phyloP scores from a whole-genome alignment of 108 stramenopile genomes.

The Nitzschia sp. region DNA sequence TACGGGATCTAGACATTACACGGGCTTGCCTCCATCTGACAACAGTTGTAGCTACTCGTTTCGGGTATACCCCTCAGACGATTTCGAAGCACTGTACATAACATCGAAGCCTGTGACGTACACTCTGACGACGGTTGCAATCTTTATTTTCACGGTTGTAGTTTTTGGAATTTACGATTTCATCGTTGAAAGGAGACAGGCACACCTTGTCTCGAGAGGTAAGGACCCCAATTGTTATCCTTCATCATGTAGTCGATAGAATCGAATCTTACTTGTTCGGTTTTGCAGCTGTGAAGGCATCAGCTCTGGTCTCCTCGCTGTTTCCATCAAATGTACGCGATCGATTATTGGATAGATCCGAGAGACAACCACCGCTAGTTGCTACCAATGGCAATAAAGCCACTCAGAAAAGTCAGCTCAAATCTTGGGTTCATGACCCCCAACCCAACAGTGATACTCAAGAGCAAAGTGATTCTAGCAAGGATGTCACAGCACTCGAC shows the following conservation, averaged over 20 bases:
- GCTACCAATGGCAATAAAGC: background rate
- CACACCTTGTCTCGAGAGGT: conserved; percentile 22
- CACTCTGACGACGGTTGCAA: background rate
- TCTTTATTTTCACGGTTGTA: conserved; percentile 21
- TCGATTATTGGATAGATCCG: conserved; percentile 22
- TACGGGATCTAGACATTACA: background rate
- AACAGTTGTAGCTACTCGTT: conserved; percentile 37
- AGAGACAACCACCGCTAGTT: background rate
- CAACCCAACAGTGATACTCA: conserved; percentile 7
- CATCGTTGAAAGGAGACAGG: conserved; percentile 33
- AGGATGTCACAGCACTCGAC: background rate
- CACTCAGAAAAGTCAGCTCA: background rate
- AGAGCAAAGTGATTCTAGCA: background rate
- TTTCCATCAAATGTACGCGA: conserved; percentile 55
- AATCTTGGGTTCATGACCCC: background rate
- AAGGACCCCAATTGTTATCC: background rate
- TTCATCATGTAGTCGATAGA: background rate
- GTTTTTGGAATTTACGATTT: conserved; percentile 30
- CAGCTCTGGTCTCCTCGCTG: conserved; percentile 48
- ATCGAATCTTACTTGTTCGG: background rate
- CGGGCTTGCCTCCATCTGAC: conserved; percentile 16
- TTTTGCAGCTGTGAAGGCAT: conserved; percentile 26
- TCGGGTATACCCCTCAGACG: conserved; percentile 47
- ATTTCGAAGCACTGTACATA: conserved; percentile 37
- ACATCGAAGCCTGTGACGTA: conserved; percentile 15